Evolutionary conservation across 2,329 filamentous ascomycete species (phyloP).

Genomic region (Penicillium paneum): DNA sequence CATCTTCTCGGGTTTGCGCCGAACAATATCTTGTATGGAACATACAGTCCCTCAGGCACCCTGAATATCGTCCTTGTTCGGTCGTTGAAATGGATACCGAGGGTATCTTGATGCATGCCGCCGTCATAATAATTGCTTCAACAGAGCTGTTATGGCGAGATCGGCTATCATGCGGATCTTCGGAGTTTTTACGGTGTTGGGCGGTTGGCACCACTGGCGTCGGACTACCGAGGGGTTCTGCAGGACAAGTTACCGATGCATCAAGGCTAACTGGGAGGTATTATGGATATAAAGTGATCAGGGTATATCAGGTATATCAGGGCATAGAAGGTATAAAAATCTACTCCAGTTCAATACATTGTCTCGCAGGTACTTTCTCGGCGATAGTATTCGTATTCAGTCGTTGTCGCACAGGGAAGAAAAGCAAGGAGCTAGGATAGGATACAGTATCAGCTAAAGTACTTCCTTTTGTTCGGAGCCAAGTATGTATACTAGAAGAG

Average conservation of each 20-base stretch:
- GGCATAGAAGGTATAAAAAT: neutral
- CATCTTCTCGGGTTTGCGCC: conserved; percentile 29
- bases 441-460: neutral
- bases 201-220: neutral
- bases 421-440: neutral
- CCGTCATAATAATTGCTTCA: neutral
- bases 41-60: conserved; percentile 6
- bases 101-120: neutral
- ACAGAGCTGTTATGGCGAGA: neutral
- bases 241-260: neutral
- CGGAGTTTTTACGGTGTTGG: conserved; percentile 21
- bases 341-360: neutral
- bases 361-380: neutral
- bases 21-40: conserved; percentile 12
- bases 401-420: no score
- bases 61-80: conserved; percentile 1
- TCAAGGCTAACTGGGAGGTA: neutral
- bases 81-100: conserved; percentile 14
- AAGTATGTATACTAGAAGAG: no score
- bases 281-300: neutral
- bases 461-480: no score
- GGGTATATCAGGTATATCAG: neutral
- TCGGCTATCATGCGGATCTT: conserved; percentile 9
- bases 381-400: neutral
- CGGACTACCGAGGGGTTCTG: conserved; percentile 15